Conservation (phyloP, 2,329 filamentous ascomycete species). For the Calonectria honghensis region DNA sequence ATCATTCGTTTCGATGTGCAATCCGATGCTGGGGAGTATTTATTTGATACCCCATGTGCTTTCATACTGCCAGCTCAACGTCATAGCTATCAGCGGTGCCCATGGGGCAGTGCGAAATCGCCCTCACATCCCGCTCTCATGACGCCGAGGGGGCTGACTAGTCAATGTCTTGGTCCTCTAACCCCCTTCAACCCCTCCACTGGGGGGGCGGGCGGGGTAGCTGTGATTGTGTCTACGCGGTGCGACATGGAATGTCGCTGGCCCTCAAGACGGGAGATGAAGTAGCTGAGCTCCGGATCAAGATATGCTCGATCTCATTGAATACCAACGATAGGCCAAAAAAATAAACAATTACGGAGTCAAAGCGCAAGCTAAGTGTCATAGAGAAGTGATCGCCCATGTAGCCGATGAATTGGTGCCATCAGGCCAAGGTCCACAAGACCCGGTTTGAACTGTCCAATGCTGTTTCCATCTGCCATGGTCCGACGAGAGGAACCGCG, state of each 20-base stretch:
- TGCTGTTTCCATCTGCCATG: constrained; percentile 14
- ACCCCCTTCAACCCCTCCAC: constrained; percentile 5
- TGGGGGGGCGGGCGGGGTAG: neutral
- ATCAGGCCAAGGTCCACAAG: constrained; percentile 12
- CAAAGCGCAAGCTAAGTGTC: neutral
- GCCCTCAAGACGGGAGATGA: neutral
- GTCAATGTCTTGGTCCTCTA: constrained; percentile 12
- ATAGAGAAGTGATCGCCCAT: constrained; percentile 13
- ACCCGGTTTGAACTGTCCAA: neutral
- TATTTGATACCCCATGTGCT: neutral
- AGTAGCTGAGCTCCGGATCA: neutral
- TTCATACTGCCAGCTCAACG: neutral
- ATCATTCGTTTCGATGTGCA: neutral
- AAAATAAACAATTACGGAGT: constrained; percentile 13
- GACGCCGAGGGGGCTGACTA: constrained; percentile 13
- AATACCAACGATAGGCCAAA: neutral
- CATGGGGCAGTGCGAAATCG: neutral
- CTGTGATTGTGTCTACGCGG: neutral
- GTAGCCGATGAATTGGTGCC: constrained; percentile 4
- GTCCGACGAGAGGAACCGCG: constrained; percentile 1
- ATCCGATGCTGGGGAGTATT: neutral
- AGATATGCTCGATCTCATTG: constrained; percentile 5
- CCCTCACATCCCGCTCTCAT: constrained; percentile 21
- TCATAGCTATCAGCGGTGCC: neutral
- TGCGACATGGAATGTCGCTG: neutral